Conservation (phyloP, 1,284 basidiomycete species). For the Sutorius eximius region DNA sequence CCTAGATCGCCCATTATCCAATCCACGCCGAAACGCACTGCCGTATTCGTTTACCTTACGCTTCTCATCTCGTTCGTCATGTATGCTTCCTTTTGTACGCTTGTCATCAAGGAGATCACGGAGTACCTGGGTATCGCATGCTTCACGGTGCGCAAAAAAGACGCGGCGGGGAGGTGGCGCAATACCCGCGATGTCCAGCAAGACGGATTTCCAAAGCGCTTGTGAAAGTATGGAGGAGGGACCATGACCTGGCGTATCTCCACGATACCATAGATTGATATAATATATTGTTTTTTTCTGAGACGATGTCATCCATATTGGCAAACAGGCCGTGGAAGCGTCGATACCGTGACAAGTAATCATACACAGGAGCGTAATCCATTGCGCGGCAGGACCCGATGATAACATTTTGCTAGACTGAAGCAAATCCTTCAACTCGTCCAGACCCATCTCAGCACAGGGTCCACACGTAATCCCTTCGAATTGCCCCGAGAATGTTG, state of each 20-base stretch:
- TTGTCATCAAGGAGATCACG: conserved; percentile 86
- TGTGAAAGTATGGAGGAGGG: conserved; percentile 10
- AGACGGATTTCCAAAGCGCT: conserved; percentile 26
- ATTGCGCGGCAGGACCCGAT: too few species aligned
- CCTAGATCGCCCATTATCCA: conserved; percentile 70
- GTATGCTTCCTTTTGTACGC: conserved; percentile 78
- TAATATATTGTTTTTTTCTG: conserved; percentile 2
- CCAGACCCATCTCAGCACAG: too few species aligned
- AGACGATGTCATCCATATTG: background rate
- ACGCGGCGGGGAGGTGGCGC: conserved; percentile 70
- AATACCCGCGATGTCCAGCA: conserved; percentile 36
- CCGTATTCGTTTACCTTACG: conserved; percentile 69
- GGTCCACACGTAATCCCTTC: too few species aligned
- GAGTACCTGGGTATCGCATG: conserved; percentile 88
- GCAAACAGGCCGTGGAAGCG: background rate
- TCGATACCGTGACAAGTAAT: too few species aligned
- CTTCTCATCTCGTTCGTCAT: conserved; percentile 64
- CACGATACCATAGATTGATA: conserved; percentile 7
- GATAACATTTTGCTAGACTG: too few species aligned
- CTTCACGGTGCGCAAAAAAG: conserved; percentile 85
- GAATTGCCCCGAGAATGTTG: too few species aligned
- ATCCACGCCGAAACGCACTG: conserved; percentile 54
- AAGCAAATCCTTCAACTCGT: too few species aligned
- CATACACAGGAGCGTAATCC: too few species aligned
- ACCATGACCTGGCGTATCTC: background rate